These are phyloP conservation scores for Aspergillus hancockii DNA, from an alignment of 495 filamentous ascomycete genomes.

Conservation along the genomic window DNA sequence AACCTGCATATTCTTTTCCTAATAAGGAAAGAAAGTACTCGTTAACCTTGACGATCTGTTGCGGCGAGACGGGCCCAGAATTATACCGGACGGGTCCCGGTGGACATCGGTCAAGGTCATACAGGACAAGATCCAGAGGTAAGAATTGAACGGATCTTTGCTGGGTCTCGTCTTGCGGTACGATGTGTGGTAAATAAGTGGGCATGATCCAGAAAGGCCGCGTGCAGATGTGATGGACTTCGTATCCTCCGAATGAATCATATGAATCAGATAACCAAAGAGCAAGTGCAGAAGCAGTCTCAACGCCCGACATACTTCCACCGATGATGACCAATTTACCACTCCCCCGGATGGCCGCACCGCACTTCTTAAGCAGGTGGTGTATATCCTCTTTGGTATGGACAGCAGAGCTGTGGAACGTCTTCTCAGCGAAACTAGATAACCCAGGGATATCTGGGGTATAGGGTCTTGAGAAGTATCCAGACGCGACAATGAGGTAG, in stretches of 20 bases:
- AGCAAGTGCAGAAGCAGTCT: conserved; percentile 72
- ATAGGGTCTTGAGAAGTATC: conserved; percentile 69
- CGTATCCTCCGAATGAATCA: conserved; percentile 34
- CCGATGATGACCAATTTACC: conserved; percentile 78
- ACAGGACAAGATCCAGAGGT: conserved; percentile 75
- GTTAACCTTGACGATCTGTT: conserved; percentile 54
- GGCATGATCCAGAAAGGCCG: conserved; percentile 75
- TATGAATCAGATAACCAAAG: conserved; percentile 61
- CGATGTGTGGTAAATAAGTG: conserved; percentile 54
- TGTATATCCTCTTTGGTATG: conserved; percentile 29
- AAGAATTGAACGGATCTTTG: conserved; percentile 55
- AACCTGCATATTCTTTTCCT: conserved; percentile 59
- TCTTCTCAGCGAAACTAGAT: conserved; percentile 29
- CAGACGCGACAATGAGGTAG: conserved; percentile 70
- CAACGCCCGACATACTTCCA: conserved; percentile 80
- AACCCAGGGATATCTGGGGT: conserved; percentile 50
- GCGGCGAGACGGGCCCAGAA: conserved; percentile 57
- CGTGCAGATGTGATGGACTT: conserved; percentile 68
- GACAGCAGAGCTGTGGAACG: conserved; percentile 63
- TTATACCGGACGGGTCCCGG: conserved; percentile 55
- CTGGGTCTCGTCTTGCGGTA: conserved; percentile 16
- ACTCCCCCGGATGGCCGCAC: conserved; percentile 14
- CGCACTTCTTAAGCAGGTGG: conserved; percentile 6
- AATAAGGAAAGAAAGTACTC: conserved; percentile 54
- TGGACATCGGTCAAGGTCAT: conserved; percentile 65